Evolutionary conservation across 106 monocot genomes (phyloP), one percentile per base, ranked within the genome.

Genomic region (Dendrobium chrysotoxum): DNA sequence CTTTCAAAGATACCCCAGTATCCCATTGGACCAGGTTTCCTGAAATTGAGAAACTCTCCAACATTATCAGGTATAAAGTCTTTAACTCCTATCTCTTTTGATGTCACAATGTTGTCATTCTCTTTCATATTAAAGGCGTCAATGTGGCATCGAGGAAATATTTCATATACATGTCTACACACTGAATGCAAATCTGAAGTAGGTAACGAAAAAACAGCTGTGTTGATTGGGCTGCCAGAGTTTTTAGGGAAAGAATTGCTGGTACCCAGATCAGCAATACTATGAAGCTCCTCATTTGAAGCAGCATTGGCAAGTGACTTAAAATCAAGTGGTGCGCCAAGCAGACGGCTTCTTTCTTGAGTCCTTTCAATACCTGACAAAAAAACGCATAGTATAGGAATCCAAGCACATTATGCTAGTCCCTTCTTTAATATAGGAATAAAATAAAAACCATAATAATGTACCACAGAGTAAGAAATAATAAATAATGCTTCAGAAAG

Each of bases 141-240:
- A 80, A 40, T 54, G 12, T 16, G 46, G 45, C 71, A 72, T 44
- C 40, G 79, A 75, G 83, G 78, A 31, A 88, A 57, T 23, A 87
- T 73, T 8, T 81, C 28, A 75, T 83, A 84, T 25, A 75, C 35
- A 79, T 89, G 86, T 42, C 70, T 80, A 30, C 76, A 87, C 5
- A 88, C 80, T 86, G 80, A 80, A 77, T 79, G 80, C 50, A 88
- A 21, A 78, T 47, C 80, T 58, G 85, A 85, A 79, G 86, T 84
- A 78, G 82, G 83, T 75, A 89, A 76, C 18, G 77, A 75, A 13
- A 65, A 79, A 80, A 28, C 18, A 41, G 40, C 50, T 31, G n/a
- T 40, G 18, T 20, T 26, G 28, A 8, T 42, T 53, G 76, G 79
- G 46, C 47, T 38, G 72, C 28, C 68, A 55, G 81, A 61, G 65